A percentile compares a stretch with the other conserved stretches of the same genome.
Conservation (phyloP, 257 asterid species). For the Capsicum rhomboideum region DNA sequence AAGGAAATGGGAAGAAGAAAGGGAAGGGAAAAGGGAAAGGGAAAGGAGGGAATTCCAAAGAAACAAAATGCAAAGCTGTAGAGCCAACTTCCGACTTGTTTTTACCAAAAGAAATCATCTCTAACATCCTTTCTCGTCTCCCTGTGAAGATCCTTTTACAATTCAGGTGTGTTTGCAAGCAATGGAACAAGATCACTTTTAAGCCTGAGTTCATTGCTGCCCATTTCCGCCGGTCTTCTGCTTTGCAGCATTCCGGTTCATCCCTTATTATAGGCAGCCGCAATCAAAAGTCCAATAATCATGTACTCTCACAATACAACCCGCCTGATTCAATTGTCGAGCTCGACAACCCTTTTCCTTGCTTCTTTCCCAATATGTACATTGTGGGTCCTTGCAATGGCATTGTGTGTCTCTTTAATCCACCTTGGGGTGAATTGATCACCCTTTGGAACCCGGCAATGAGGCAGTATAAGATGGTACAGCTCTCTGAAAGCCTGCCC, state of each 20-base stretch:
- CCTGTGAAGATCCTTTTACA: constrained; percentile 2
- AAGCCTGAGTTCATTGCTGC: not conserved
- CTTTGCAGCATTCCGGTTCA: not conserved
- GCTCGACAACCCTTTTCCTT: not conserved
- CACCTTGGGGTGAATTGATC: not conserved
- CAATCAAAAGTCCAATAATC: not conserved
- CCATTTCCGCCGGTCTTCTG: not conserved
- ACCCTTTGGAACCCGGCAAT: not conserved
- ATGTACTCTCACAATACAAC: not conserved
- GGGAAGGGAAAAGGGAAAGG: not conserved
- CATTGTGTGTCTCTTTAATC: not conserved
- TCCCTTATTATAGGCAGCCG: not conserved
- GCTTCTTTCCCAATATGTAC: constrained; percentile 1
- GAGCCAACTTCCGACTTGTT: not conserved
- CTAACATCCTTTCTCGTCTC: not conserved
- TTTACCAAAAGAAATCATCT: not conserved
- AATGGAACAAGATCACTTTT: not conserved
- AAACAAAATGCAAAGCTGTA: not conserved
- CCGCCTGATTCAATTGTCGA: not conserved
- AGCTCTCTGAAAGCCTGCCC: not conserved
- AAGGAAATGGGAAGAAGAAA: not conserved
- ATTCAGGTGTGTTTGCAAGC: constrained; percentile 3
- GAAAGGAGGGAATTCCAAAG: not conserved
- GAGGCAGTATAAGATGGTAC: not conserved
- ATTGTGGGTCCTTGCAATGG: constrained; percentile 2